Percentiles rank a stretch among this genome's conserved stretches.
phyloP scores from a whole-genome alignment of 2,329 filamentous ascomycete species.

The Epichloe uncinata region DNA sequence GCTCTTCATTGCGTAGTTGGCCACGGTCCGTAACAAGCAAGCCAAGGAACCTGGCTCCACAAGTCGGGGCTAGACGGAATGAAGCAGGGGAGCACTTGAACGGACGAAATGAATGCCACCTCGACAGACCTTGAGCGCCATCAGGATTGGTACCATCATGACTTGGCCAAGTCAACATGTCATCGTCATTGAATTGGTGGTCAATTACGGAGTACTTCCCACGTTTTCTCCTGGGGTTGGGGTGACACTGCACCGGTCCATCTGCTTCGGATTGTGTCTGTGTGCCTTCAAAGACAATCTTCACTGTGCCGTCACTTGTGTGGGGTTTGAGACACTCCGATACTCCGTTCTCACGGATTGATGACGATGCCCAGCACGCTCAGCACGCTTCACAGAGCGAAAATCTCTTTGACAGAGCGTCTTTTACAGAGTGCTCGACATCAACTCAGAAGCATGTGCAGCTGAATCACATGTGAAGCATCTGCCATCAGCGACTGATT shows the following conservation, averaged over 20 bases:
- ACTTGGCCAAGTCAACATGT: neutral
- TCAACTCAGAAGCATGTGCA: no score
- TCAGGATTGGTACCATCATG: neutral
- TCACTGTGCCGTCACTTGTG: neutral
- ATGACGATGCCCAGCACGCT: neutral
- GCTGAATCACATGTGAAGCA: no score
- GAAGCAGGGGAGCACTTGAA: neutral
- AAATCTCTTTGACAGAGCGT: no score
- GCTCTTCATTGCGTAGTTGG: no score
- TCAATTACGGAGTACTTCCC: neutral
- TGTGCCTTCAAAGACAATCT: neutral
- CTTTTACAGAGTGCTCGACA: no score
- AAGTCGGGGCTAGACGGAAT: neutral
- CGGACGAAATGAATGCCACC: neutral
- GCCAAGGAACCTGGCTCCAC: neutral
- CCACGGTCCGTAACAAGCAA: no score
- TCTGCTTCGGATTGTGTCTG: neutral
- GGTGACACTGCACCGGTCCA: neutral
- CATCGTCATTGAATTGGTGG: neutral
- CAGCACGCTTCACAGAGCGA: neutral
- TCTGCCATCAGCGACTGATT: no score
- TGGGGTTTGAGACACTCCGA: slow-evolving; percentile 3
- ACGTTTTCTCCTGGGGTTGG: slow-evolving; percentile 2
- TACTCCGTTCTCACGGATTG: neutral
- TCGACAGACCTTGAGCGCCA: neutral